Base-by-base conservation (phyloP, 202 grass and related monocot genomes). In the Musa balbisiana region DNA sequence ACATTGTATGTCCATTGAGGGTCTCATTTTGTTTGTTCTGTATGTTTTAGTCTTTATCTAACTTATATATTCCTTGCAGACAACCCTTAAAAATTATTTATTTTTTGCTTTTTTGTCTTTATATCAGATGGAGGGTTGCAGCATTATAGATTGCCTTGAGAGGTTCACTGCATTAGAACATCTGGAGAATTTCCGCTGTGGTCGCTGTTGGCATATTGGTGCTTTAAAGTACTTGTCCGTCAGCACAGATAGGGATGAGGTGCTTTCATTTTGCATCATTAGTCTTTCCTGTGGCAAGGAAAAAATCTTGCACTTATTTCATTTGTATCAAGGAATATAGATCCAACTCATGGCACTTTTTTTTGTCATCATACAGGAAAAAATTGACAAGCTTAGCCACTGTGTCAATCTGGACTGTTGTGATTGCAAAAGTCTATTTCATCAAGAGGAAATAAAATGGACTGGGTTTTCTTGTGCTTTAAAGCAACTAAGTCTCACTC, bases 101-200 rank as follows among this genome's bases (percentile, higher is more conserved):
- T 87, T 86, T 76, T 79, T 53, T 50, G 51, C 16, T 74, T 23
- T 73, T 56, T 67, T 23, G 11, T 76, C 43, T 85, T 58, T 23
- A 51, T 83, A 77, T 72, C 83, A 94, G 89, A 92, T 84, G 29
- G 85, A 75, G 84, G 83, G 84, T 33, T 92, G 88, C 83, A 94
- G 73, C 80, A 79, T 98, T 80, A 64, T 86, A 50, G 85, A 91
- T 85, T 94, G 95, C 82, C 80, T 94, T 19, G 89, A 81, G 64
- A 73, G 92, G 79, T 98, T 92, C 78, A 92, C 84, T 63, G 77
- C 77, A 56, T 70, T 87, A 74, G 95, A 98, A 80, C 81, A 87
- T 75, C 87, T 98, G 79, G 89, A 98, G 52, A 92, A 83, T 86
- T 98, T 92, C 77, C 81, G 58, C 1, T 94, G 95, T 80, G 85